A percentile compares a stretch with the other conserved stretches of the same genome.
These are phyloP conservation scores for Penicillium capsulatum DNA, from an alignment of 2,329 filamentous ascomycete genomes.

Conservation along the genomic window DNA sequence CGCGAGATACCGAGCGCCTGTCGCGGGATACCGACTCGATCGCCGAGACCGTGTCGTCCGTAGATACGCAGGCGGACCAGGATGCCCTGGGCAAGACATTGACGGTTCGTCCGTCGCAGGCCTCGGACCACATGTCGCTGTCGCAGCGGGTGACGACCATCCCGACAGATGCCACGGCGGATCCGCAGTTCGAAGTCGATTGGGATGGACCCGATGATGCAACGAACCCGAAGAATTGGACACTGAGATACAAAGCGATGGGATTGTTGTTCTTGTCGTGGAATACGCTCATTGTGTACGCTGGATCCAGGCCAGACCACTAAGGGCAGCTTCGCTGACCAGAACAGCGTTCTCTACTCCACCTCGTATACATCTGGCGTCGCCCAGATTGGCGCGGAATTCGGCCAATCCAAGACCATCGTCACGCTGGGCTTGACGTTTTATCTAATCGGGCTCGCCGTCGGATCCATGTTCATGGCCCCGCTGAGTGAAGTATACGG, in stretches of 20 bases:
- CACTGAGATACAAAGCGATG: slow-evolving; percentile 54
- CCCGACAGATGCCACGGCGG: slow-evolving; percentile 44
- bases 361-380: slow-evolving; percentile 74
- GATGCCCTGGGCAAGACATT: slow-evolving; percentile 27
- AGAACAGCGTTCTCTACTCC: slow-evolving; percentile 62
- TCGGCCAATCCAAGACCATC: slow-evolving; percentile 55
- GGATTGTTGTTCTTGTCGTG: slow-evolving; percentile 55
- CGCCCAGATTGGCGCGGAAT: slow-evolving; percentile 64
- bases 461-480: slow-evolving; percentile 67
- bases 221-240: slow-evolving; percentile 66
- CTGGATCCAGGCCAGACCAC: too few relatives aligned
- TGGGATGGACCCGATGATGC: slow-evolving; percentile 61
- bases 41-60: slow-evolving; percentile 24
- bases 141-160: slow-evolving; percentile 44
- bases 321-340: too few relatives aligned
- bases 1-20: slow-evolving; percentile 14
- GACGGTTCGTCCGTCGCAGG: slow-evolving; percentile 29
- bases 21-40: slow-evolving; percentile 27
- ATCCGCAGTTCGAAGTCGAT: slow-evolving; percentile 67
- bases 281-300: slow-evolving; percentile 53
- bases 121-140: slow-evolving; percentile 33
- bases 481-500: slow-evolving; percentile 55
- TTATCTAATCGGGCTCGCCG: slow-evolving; percentile 70
- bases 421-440: slow-evolving; percentile 72
- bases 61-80: slow-evolving; percentile 24